Evolutionary conservation across 768 basidiomycete genomes (phyloP), one percentile per base, ranked within the genome.

Genomic region (Pholiota conissans): DNA sequence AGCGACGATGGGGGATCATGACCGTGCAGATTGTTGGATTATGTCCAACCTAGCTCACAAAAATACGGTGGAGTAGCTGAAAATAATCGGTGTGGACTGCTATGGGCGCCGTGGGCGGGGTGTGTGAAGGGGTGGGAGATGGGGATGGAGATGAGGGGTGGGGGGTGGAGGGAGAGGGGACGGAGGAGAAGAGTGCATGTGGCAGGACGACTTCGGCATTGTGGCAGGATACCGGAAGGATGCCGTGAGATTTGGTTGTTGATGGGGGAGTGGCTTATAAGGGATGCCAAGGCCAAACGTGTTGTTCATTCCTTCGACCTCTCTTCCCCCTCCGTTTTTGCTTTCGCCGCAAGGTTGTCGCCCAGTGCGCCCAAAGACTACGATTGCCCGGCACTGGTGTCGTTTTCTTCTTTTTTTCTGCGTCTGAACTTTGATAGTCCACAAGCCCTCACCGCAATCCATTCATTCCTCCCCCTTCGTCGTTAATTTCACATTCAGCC

Each of bases 381-480:
- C 73, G 68, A 72, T 75, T 69, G 68, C 75, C 71, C 79, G 80
- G 79, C 79, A 77, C 80, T 77, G 79, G 80, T 79, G 80, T 82
- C 79, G 72, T 75, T 77, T 76, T 72, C 69, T 69, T 73, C n/a
- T 66, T 67, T 66, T 69, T 50, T 57, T 56, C 52, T 71, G 67
- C 65, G 67, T 61, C 61, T 56, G 60, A 45, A 63, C 64, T 60
- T 63, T 64, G 61, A 61, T 63, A 63, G 63, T 60, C 52, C 52
- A 45, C 61, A 68, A 64, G 67, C 63, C 59, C 63, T 66, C 64
- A 66, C 60, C 62, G 63, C 59, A 60, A 52, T 34, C 56, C 63
- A 39, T 61, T 64, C 63, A 55, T 68, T 67, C 47, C 42, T 20
- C 39, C 58, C 56, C 50, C 52, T 60, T 54, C 48, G 35, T 55